These are phyloP conservation scores for Ilyonectria sp. DNA, from an alignment of 2,329 filamentous ascomycete genomes.

Conservation along the genomic window DNA sequence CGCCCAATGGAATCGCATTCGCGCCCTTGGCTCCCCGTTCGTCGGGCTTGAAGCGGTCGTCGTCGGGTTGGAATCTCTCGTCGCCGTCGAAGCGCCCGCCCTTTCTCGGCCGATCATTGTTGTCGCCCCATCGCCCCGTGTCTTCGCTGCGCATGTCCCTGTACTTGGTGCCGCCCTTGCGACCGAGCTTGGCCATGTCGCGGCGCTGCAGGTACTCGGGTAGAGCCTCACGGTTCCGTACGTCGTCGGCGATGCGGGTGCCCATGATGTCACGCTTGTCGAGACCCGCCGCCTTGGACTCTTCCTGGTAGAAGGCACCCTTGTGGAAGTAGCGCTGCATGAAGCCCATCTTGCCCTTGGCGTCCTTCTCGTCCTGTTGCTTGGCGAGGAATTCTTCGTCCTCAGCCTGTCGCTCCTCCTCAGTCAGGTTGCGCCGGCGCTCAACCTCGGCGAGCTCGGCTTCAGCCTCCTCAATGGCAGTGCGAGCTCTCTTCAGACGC, in stretches of 20 bases:
- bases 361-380: conserved; percentile 85
- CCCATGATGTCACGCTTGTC: conserved; percentile 90
- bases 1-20: conserved; percentile 79
- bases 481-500: conserved; percentile 88
- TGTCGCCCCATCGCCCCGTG: conserved; percentile 87
- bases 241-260: conserved; percentile 84
- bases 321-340: conserved; percentile 99
- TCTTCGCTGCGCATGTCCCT: conserved; percentile 91
- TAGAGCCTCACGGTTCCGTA: conserved; percentile 84
- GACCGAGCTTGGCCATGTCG: conserved; percentile 94
- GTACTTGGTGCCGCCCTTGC: conserved; percentile 92
- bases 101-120: conserved; percentile 65
- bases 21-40: conserved; percentile 71
- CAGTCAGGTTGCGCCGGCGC: conserved; percentile 86
- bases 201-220: conserved; percentile 94
- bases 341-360: conserved; percentile 85
- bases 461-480: conserved; percentile 87
- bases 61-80: conserved; percentile 78
- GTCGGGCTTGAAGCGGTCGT: conserved; percentile 62
- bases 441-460: conserved; percentile 91
- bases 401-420: conserved; percentile 88
- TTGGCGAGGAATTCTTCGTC: conserved; percentile 83
- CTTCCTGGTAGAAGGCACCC: conserved; percentile 94
- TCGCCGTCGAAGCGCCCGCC: conserved; percentile 62
- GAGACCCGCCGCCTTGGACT: conserved; percentile 81